Percentiles rank a stretch among this genome's conserved stretches.
These are phyloP conservation scores for Aspergillus biplanus DNA, from an alignment of 495 filamentous ascomycete species.

Conservation along the genomic window DNA sequence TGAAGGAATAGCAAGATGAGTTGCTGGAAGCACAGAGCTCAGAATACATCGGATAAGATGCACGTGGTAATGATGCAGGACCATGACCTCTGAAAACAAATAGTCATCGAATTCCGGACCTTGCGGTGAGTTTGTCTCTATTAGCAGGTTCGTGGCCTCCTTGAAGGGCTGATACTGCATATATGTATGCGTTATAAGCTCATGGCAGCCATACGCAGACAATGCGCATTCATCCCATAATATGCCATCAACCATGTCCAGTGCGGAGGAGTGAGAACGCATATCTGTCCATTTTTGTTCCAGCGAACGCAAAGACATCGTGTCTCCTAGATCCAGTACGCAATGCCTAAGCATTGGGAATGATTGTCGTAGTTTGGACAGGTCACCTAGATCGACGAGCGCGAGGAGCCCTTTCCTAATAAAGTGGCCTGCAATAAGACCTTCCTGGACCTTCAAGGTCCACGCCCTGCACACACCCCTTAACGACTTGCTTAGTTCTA, in stretches of 20 bases:
- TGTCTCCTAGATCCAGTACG: background rate
- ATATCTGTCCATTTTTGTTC: background rate
- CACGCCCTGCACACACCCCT: background rate
- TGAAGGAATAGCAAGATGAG: background rate
- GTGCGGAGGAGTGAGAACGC: background rate
- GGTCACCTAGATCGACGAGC: background rate
- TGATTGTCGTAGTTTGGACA: background rate
- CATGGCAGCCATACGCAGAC: background rate
- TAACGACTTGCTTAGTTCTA: background rate
- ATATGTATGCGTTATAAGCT: background rate
- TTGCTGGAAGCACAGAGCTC: background rate
- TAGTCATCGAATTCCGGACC: background rate
- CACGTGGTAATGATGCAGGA: conserved; percentile 2
- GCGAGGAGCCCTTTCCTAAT: background rate
- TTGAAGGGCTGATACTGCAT: background rate
- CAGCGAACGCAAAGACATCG: background rate
- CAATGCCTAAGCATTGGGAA: background rate
- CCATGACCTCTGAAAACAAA: background rate
- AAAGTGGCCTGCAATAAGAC: background rate
- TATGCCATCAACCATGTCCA: background rate
- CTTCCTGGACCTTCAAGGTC: background rate
- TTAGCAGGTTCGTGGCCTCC: background rate
- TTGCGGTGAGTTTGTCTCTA: background rate
- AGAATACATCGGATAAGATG: conserved; percentile 1
- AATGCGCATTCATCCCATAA: background rate